Evolutionary conservation across 73 alveolate genomes (phyloP).

Genomic region (Paramecium biaurelia): DNA sequence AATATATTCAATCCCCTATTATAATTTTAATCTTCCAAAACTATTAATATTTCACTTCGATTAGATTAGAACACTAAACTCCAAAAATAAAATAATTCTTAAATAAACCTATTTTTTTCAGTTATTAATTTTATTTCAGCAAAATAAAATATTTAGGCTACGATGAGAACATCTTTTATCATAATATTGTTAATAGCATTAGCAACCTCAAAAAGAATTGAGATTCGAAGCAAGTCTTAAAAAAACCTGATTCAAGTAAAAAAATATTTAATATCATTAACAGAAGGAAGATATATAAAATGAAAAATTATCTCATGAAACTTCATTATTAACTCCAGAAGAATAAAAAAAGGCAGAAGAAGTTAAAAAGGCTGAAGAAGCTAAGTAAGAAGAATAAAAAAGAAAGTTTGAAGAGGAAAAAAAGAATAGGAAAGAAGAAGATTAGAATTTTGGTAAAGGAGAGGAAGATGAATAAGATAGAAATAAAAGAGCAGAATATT

Average conservation of each 20-base stretch:
- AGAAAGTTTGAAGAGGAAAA: background rate
- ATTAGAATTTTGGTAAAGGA: background rate
- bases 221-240: background rate
- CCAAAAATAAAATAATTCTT: too few relatives aligned
- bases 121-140: background rate
- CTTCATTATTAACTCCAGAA: background rate
- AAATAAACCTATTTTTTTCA: background rate
- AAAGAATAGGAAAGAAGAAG: background rate
- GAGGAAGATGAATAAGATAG: background rate
- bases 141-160: background rate
- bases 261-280: background rate
- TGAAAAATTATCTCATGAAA: background rate
- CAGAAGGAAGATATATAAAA: background rate
- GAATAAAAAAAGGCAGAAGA: background rate
- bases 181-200: background rate
- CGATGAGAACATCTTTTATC: background rate
- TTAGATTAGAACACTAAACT: too few relatives aligned
- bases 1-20: too few relatives aligned
- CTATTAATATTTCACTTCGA: too few relatives aligned
- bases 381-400: background rate
- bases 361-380: background rate
- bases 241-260: background rate
- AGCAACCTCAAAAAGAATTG: background rate
- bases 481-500: background rate
- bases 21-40: too few relatives aligned